These are phyloP conservation scores for Pontederia paniculata DNA, from an alignment of 176 grass and related monocot species.

Conservation along the genomic window DNA sequence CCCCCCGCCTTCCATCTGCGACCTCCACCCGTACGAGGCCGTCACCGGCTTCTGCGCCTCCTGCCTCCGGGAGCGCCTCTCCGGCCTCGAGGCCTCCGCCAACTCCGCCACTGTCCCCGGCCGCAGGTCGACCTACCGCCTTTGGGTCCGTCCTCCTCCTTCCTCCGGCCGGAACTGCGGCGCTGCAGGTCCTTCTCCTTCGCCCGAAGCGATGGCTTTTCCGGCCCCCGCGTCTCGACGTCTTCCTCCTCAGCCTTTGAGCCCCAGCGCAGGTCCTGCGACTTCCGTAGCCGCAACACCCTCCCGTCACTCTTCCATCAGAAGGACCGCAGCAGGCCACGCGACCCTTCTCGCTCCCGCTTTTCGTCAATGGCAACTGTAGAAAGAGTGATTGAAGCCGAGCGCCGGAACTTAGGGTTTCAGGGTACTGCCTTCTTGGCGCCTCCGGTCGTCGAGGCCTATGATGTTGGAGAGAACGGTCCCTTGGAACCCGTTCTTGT, in stretches of 20 bases:
- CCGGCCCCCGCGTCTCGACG: neutral
- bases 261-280: constrained; percentile 74
- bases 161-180: constrained; percentile 31
- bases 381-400: neutral
- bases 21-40: constrained; percentile 59
- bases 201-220: constrained; percentile 14
- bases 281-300: constrained; percentile 24
- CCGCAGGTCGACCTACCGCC: constrained; percentile 21
- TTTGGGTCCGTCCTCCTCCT: neutral
- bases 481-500: constrained; percentile 9
- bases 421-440: neutral
- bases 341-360: neutral
- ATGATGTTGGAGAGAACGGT: constrained; percentile 4
- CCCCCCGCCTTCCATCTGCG: constrained; percentile 26
- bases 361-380: neutral
- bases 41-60: constrained; percentile 79
- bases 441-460: neutral
- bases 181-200: constrained; percentile 62
- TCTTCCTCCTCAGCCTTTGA: constrained; percentile 16
- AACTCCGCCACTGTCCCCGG: neutral
- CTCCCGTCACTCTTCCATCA: constrained; percentile 29
- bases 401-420: constrained; percentile 1
- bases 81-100: constrained; percentile 38
- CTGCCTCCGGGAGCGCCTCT: constrained; percentile 86
- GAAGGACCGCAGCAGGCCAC: neutral